Evolutionary conservation across 169 alveolate species (phyloP), one percentile per base, ranked within the genome.

Genomic region (Plasmodium billcollinsi): DNA sequence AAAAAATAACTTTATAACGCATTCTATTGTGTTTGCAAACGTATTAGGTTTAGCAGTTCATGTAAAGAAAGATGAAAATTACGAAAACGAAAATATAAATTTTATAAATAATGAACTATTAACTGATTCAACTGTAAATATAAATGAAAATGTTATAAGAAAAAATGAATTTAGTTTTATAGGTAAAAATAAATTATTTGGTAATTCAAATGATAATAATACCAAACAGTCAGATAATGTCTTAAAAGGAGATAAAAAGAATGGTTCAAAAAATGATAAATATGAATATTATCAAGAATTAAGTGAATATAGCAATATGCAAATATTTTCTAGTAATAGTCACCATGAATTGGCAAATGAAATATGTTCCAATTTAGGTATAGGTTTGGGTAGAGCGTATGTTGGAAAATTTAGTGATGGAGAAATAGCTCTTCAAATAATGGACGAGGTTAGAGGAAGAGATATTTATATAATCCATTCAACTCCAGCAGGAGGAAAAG

Each of bases 371-470:
- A 90, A 88, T 66, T 88, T 97, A 80, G 97, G 97, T 39, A 73
- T 78, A 71, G 39, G 94, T 61, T 73, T 95, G 52, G 97, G 97
- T 14, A 88, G 95, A 49, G 94, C 93, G 12, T 88, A 74, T 50
- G 88, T 94, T 12, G 93, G 95, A 8, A 92, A 94, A 73, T 96
- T 95, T 76, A 95, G 97, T 43, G 99, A 97, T 89, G 99, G 99
- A 47, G 99, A 97, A 91, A 90, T 93, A 26, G 83, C 95, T 49
- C 92, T 97, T 6, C 93, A 93, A 75, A 89, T 97, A 18, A 88
- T 92, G 80, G 99, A 96, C 61, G 95, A 93, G 78, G 97, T 96
- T 62, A 80, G 97, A 83, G 98, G 98, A n/a, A 94, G 95, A 70
- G 97, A 97, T 72, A 89, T 95, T 14, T 96, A 91, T 73, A 94